These are phyloP conservation scores for Populus nigra DNA, from an alignment of 345 rosid species.

Conservation along the genomic window DNA sequence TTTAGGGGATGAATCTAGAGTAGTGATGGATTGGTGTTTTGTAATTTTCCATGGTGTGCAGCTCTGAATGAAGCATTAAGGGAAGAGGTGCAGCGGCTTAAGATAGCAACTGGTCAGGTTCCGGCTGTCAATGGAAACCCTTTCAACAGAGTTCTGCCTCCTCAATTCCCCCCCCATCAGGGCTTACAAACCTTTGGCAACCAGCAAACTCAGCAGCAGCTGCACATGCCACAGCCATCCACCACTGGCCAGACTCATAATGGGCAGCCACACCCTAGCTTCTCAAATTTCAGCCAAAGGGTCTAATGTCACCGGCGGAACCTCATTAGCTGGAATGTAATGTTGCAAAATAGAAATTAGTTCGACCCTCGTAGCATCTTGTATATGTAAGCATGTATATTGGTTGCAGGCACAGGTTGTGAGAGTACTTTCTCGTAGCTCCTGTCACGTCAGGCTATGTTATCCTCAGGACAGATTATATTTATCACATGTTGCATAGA, in stretches of 20 bases:
- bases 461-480: background rate
- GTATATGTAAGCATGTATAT: constrained; percentile 24
- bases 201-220: constrained; percentile 44
- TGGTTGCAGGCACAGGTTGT: constrained; percentile 14
- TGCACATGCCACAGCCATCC: constrained; percentile 36
- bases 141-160: constrained; percentile 38
- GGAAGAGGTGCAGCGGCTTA: constrained; percentile 90
- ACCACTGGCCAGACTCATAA: constrained; percentile 30
- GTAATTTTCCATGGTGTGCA: constrained; percentile 26
- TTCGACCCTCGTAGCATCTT: constrained; percentile 7
- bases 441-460: background rate
- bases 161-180: constrained; percentile 53
- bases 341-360: constrained; percentile 13
- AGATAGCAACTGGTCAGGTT: constrained; percentile 66
- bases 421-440: background rate
- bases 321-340: background rate
- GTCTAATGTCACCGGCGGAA: background rate
- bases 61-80: constrained; percentile 77
- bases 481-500: constrained; percentile 9
- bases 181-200: constrained; percentile 44
- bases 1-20: background rate
- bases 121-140: constrained; percentile 59
- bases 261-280: constrained; percentile 46
- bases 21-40: background rate
- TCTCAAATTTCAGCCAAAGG: constrained; percentile 22